Base-by-base conservation (phyloP, 2,329 filamentous ascomycete genomes). In the Aspergillus carbonarius region DNA sequence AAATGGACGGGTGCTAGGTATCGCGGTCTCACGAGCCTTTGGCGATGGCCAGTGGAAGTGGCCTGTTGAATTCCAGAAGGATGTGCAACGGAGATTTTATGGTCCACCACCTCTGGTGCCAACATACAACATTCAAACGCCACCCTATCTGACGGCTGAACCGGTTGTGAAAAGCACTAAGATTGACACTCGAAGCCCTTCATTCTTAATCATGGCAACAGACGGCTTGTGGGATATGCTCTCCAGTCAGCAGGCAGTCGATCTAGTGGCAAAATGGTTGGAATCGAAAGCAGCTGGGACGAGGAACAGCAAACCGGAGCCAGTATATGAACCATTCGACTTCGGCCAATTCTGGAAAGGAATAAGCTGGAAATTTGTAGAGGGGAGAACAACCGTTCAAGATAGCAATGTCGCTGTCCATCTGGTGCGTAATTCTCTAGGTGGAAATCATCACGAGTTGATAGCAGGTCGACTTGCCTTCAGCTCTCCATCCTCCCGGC, bases 11-110 rank as follows among this genome's bases (percentile, higher is more conserved):
- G 72, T 90, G 0, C 78, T 89, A 59, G 88, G 88, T 1, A 65
- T 84, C 1, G 80, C 85, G 40, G 80, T 89, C 1, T 85, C 87
- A 0, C 80, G 88, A 5, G 87, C 85, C 0, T 90, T 91, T 68
- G 88, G 88, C 15, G 88, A 91, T 68, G 79, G 82, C 51, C 79
- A 83, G 58, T 89, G 86, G 85, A 91, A 91, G 70, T 90, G 86
- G 85, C 70, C 82, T 4, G 68, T 80, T 13, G 77, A 81, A 2
- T 72, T 84, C 5, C 77, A 82, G 58, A 69, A 74, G 34, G 70
- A 77, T 3, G 73, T 80, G 44, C 47, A 66, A 12, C 20, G 30
- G 3, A 62, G 53, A 35, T 71, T 70, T 44, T 17, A 76, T 79
- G 61, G 67, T 71, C n/a, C n/a, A n/a, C n/a, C n/a, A n/a, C n/a